Base-by-base conservation (phyloP, 208 protist species). In the Crithidia acanthocephali region DNA sequence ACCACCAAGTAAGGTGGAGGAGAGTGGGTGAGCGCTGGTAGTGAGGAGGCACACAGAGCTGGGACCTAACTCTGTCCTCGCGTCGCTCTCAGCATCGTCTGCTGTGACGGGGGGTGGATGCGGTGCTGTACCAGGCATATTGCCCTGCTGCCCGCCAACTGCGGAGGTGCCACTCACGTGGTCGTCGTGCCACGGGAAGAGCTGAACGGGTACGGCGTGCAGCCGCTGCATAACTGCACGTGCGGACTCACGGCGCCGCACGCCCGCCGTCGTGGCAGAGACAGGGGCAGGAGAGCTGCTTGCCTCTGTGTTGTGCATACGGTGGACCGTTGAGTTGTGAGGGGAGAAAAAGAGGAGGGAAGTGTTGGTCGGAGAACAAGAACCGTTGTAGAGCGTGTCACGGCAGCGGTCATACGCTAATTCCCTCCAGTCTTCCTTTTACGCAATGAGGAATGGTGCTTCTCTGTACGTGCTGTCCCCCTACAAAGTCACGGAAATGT, bases 161-260 rank as follows among this genome's bases (percentile, higher is more conserved):
- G 52, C 28, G 15, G 5, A 11, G 2, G 9, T 23, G 7, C 3
- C 37, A 16, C 16, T 18, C 27, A 1, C 59, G 25, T 15, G 16
- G 18, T 9, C 9, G 18, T 1, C 32, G 28, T 9, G 32, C 3
- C 64, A 56, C 2, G 84, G 87, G 7, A 83, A 55, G 22, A 92
- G 75, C 23, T 78, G 50, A n/a, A 85, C 84, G 3, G 74, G 84
- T 10, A 68, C 74, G 8, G 87, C 80, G 51, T 80, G 74, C 2
- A 88, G 76, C 2, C 87, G 71, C 63, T 84, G 81, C 11, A 93
- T 58, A 2, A 93, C 68, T 15, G 68, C 51, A 9, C 66, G 67
- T 18, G 80, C 84, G 33, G 79, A 88, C 72, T 88, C 84, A 18
- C 83, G 74, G 11, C 55, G 72, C n/a, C 64, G 72, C 23, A 35